A percentile compares a stretch with the other conserved stretches of the same genome.
Conservation (phyloP, 2,329 filamentous ascomycete species). For the Harringtonia lauricola region DNA sequence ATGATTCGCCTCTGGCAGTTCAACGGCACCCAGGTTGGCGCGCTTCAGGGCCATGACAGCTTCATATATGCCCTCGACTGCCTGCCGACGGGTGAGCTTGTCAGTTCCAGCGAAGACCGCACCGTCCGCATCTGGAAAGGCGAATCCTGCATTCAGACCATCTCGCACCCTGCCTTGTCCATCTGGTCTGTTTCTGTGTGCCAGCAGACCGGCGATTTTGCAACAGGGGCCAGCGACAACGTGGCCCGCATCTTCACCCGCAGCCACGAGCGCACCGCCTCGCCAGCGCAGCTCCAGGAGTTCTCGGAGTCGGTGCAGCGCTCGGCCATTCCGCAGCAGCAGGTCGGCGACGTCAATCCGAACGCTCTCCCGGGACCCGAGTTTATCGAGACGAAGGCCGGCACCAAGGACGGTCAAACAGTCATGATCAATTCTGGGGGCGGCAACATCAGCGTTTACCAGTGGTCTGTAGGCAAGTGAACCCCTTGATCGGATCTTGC, state of each 20-base stretch:
- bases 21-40: slow-evolving; percentile 62
- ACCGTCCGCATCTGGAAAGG: slow-evolving; percentile 84
- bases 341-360: slow-evolving; percentile 70
- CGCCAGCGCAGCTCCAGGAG: slow-evolving; percentile 52
- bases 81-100: slow-evolving; percentile 73
- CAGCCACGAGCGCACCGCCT: slow-evolving; percentile 56
- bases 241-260: slow-evolving; percentile 77
- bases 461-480: slow-evolving; percentile 56
- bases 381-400: slow-evolving; percentile 69
- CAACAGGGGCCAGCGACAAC: slow-evolving; percentile 85
- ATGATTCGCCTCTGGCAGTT: slow-evolving; percentile 80
- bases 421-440: slow-evolving; percentile 80
- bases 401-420: slow-evolving; percentile 93
- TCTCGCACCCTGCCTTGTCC: slow-evolving; percentile 92
- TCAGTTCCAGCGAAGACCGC: slow-evolving; percentile 89
- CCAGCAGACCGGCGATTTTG: slow-evolving; percentile 75
- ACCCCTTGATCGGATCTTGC: slow-evolving; percentile 15
- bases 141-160: slow-evolving; percentile 78
- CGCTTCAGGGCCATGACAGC: slow-evolving; percentile 80
- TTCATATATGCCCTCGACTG: slow-evolving; percentile 83
- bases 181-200: slow-evolving; percentile 90
- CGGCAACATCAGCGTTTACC: slow-evolving; percentile 74
- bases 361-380: slow-evolving; percentile 83
- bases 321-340: slow-evolving; percentile 80
- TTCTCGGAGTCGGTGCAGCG: slow-evolving; percentile 77